A percentile compares a stretch with the other conserved stretches of the same genome.
Evolutionary conservation across 805 yeast genomes (phyloP).

Genomic region (Suhomyces canberraensis): DNA sequence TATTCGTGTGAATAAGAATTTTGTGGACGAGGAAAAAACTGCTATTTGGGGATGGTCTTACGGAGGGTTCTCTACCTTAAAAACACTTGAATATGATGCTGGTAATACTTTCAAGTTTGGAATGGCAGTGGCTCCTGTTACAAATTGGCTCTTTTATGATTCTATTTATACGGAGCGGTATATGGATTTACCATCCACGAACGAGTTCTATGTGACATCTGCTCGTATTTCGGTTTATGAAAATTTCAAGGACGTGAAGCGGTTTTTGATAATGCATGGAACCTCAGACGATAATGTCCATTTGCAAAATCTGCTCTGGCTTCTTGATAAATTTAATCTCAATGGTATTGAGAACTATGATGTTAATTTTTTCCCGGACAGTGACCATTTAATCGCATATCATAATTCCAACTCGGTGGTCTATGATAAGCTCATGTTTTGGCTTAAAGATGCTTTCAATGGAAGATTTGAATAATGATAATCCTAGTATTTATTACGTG

Average conservation of each 20-base stretch:
- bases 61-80: constrained; percentile 91
- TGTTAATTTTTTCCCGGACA: constrained; percentile 86
- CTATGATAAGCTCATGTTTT: constrained; percentile 62
- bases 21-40: constrained; percentile 58
- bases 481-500: too few species aligned
- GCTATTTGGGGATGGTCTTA: constrained; percentile 99
- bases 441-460: constrained; percentile 63
- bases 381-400: constrained; percentile 76
- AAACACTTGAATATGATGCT: constrained; percentile 83
- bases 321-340: constrained; percentile 71
- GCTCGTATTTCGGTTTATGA: constrained; percentile 57
- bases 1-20: constrained; percentile 38
- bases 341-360: constrained; percentile 70
- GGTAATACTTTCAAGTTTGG: constrained; percentile 75
- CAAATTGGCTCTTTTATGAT: constrained; percentile 90
- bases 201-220: constrained; percentile 56
- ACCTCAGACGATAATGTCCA: constrained; percentile 98
- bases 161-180: constrained; percentile 93
- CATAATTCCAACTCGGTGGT: constrained; percentile 80
- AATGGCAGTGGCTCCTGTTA: constrained; percentile 96
- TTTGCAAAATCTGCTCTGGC: constrained; percentile 78
- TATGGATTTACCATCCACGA: constrained; percentile 77
- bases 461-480: constrained; percentile 43
- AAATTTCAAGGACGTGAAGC: constrained; percentile 48
- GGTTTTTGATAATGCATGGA: constrained; percentile 92